Evolutionary conservation across 345 rosid species (phyloP).

Genomic region (Syzygium aromaticum): DNA sequence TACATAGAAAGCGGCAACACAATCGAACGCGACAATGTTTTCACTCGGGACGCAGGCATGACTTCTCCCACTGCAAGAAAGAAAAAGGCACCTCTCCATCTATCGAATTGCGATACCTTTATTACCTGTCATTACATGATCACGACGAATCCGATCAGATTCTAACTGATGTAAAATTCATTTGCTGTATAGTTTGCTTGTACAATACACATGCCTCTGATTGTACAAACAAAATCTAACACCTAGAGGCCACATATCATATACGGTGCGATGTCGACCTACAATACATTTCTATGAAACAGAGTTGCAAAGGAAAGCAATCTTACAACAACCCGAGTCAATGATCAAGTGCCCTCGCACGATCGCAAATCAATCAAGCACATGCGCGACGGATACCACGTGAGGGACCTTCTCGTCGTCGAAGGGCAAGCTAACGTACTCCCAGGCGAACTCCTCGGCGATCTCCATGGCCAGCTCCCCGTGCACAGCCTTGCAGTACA

Average conservation of each 20-base stretch:
- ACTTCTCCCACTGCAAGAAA: neutral
- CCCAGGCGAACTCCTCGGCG: slow-evolving; percentile 58
- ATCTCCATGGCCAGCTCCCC: slow-evolving; percentile 73
- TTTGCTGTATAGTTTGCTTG: neutral
- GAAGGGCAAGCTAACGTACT: slow-evolving; percentile 69
- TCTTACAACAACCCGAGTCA: neutral
- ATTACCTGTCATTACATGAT: neutral
- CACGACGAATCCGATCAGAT: neutral
- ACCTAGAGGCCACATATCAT: neutral
- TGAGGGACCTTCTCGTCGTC: slow-evolving; percentile 65
- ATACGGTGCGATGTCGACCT: neutral
- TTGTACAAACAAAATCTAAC: neutral
- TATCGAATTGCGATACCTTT: neutral
- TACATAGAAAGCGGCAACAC: neutral
- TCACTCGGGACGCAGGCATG: neutral
- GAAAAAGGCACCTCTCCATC: neutral
- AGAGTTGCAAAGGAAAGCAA: neutral
- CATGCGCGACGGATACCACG: slow-evolving; percentile 13
- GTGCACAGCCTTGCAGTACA: slow-evolving; percentile 55
- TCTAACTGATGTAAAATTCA: neutral
- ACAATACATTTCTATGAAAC: neutral
- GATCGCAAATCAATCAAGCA: neutral
- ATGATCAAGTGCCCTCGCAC: neutral
- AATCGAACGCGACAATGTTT: rapidly evolving
- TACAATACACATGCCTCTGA: neutral